Base-by-base conservation (phyloP, 2,329 filamentous ascomycete genomes). In the Hawksworthiomyces lignivorus region DNA sequence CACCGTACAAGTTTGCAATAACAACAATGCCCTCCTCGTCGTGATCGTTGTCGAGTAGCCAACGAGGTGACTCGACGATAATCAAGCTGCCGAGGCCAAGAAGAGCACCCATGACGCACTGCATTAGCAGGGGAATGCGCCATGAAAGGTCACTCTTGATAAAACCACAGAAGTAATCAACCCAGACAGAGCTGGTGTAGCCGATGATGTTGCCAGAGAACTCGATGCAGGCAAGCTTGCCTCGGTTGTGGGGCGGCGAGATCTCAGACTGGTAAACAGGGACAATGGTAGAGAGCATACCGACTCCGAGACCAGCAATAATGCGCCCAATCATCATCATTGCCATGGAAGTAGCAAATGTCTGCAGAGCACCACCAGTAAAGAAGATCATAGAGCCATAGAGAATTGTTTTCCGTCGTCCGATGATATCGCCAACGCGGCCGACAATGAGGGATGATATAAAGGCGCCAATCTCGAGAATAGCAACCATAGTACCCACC, bases 11-110 rank as follows among this genome's bases (percentile, higher is more conserved):
- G 59, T 97, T 97, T 46, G 92, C 92, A 65, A 98, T 97, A 36
- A 98, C 92, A 21, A 96, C 83, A 64, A 98, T 96, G 40, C 92
- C 92, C 62, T 98, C 92, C 61, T 98, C 92, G 57, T 98, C 92
- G 56, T 96, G 86, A 54, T 98, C 92, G 58, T 95, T 95, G 59
- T 98, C 92, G 36, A 98, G 72, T 8, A 98, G 78, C 92, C 92
- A 98, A 68, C 88, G 83, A 33, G 92, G 92, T 20, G 92, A 97
- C 67, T 98, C 92, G 51, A 94, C 92, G 57, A 98, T 97, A 50
- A 97, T 70, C 56, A 97, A 68, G 61, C 88, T 95, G 43, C 92
- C 92, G 39, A 88, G 44, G 8, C 80, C 90, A 26, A 98, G 75
- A 36, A 98, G 70, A 32, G 77, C 77, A 24, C 92, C 92, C 89